Conservation (phyloP, 2,329 filamentous ascomycete genomes). For the Hypoxylon sp. region DNA sequence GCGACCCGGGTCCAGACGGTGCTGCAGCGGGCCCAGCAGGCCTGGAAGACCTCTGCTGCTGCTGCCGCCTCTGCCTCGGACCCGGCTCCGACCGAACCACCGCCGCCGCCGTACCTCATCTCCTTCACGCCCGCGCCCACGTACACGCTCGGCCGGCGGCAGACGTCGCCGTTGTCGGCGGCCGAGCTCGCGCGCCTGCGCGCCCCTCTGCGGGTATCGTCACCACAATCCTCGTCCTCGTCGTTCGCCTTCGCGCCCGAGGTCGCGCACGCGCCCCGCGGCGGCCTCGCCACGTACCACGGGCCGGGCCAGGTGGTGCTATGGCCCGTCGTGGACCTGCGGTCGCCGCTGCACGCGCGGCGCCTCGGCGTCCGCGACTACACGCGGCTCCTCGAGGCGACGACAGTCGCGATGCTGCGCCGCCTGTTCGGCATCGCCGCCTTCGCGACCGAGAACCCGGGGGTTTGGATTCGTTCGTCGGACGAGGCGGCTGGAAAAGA, state of each 20-base stretch:
- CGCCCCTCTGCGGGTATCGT: constrained; percentile 49
- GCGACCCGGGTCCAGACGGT: constrained; percentile 50
- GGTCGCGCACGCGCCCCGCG: constrained; percentile 78
- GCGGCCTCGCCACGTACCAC: constrained; percentile 93
- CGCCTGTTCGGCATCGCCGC: constrained; percentile 65
- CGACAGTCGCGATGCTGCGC: constrained; percentile 71
- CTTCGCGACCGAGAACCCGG: constrained; percentile 73
- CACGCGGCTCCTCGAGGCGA: constrained; percentile 78
- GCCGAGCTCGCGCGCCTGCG: constrained; percentile 56
- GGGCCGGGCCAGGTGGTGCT: constrained; percentile 91
- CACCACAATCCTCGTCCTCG: constrained; percentile 39
- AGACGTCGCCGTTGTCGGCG: constrained; percentile 59
- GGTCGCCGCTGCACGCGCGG: constrained; percentile 60
- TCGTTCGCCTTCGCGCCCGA: constrained; percentile 56
- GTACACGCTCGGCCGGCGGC: constrained; percentile 89
- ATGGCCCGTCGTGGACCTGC: constrained; percentile 91
- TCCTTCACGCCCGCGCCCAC: constrained; percentile 84
- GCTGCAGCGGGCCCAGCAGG: constrained; percentile 60
- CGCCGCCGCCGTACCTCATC: constrained; percentile 74
- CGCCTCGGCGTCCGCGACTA: constrained; percentile 77
- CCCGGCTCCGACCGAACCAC: constrained; percentile 38
- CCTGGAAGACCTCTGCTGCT: constrained; percentile 66
- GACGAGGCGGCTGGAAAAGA: constrained; percentile 32
- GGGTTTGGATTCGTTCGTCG: constrained; percentile 72
- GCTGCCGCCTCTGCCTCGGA: too few relatives aligned